These are phyloP conservation scores for Salix exigua DNA, from an alignment of 345 rosid species.

Conservation along the genomic window DNA sequence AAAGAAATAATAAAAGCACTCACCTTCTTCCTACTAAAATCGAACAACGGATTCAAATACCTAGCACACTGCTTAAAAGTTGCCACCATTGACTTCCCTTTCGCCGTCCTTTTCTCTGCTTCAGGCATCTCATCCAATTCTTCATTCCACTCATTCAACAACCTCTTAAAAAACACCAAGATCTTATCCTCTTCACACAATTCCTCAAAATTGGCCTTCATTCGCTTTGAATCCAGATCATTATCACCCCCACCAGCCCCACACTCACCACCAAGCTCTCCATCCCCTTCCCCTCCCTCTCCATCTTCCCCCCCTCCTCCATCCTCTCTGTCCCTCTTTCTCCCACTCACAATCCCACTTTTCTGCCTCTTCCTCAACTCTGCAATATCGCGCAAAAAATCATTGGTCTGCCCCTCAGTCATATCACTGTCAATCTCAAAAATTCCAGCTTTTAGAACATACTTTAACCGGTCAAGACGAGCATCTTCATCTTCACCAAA, in stretches of 20 bases:
- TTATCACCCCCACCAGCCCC: constrained; percentile 65
- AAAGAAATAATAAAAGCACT: neutral
- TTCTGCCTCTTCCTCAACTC: constrained; percentile 95
- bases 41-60: constrained; percentile 84
- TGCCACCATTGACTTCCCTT: constrained; percentile 87
- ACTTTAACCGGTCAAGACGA: constrained; percentile 76
- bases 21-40: constrained; percentile 97
- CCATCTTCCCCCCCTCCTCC: constrained; percentile 61
- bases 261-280: constrained; percentile 26
- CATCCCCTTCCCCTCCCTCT: constrained; percentile 68
- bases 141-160: constrained; percentile 92
- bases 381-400: constrained; percentile 83
- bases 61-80: constrained; percentile 96
- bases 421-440: constrained; percentile 93
- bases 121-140: constrained; percentile 78
- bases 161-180: constrained; percentile 78
- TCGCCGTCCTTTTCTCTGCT: constrained; percentile 80
- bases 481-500: constrained; percentile 91
- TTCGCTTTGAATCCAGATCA: constrained; percentile 79
- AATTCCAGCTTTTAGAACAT: constrained; percentile 70
- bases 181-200: constrained; percentile 92
- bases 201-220: constrained; percentile 85
- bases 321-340: constrained; percentile 82
- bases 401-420: constrained; percentile 97
- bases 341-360: constrained; percentile 60